These are phyloP conservation scores for Citrus mangshanensis DNA, from an alignment of 345 rosid species.

Conservation along the genomic window DNA sequence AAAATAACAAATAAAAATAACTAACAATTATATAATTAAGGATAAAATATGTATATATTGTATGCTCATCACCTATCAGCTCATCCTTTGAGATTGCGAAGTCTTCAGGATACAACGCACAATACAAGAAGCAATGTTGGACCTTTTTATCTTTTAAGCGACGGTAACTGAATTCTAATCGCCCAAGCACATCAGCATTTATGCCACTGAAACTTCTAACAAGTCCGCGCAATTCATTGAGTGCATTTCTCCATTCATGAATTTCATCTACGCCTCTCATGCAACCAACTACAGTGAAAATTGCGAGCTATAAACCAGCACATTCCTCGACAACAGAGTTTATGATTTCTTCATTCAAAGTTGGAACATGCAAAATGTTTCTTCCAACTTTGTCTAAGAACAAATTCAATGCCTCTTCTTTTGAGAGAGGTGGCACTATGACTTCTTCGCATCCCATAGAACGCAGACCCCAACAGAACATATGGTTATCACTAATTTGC, in stretches of 20 bases:
- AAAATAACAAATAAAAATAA: no score
- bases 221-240: neutral
- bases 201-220: no score
- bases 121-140: slow-evolving; percentile 23
- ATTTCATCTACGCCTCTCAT: slow-evolving; percentile 15
- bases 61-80: slow-evolving; percentile 17
- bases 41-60: no score
- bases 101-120: slow-evolving; percentile 24
- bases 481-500: neutral
- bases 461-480: neutral
- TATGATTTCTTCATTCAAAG: no score
- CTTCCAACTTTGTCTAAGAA: neutral
- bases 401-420: neutral
- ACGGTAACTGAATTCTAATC: no score
- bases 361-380: neutral
- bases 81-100: neutral
- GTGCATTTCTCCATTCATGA: slow-evolving; percentile 13
- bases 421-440: slow-evolving; percentile 4
- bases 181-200: no score
- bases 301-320: slow-evolving; percentile 16
- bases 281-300: neutral
- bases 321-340: no score
- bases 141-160: neutral
- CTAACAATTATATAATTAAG: no score
- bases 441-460: slow-evolving; percentile 4